Evolutionary conservation across 2,329 filamentous ascomycete genomes (phyloP).

Genomic region (Colletotrichum godetiae): DNA sequence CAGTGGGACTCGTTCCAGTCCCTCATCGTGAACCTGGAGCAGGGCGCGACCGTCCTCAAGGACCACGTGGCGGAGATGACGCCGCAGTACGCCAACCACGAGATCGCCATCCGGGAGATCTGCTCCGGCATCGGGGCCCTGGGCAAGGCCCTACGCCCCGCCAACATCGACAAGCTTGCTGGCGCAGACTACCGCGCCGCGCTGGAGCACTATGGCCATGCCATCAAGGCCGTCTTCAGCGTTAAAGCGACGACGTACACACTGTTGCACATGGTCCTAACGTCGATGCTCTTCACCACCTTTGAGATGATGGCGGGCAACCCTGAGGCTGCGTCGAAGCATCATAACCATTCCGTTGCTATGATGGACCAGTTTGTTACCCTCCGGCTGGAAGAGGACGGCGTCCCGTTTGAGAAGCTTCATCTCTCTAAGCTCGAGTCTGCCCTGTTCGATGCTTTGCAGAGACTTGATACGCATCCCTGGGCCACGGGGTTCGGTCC

Average conservation of each 20-base stretch:
- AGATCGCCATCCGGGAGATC: constrained; percentile 14
- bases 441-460: constrained; percentile 14
- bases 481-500: constrained; percentile 1
- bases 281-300: constrained; percentile 23
- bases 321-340: not conserved
- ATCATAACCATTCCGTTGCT: constrained; percentile 17
- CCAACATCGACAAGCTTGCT: not conserved
- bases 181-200: not conserved
- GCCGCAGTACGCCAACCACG: constrained; percentile 4
- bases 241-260: not conserved
- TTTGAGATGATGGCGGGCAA: constrained; percentile 23
- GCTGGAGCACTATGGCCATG: constrained; percentile 25
- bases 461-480: constrained; percentile 20
- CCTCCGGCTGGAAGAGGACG: not conserved
- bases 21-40: constrained; percentile 10
- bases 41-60: constrained; percentile 13
- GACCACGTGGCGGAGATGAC: not conserved
- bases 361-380: constrained; percentile 28
- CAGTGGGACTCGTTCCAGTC: constrained; percentile 27
- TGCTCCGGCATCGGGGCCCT: constrained; percentile 23
- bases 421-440: constrained; percentile 9
- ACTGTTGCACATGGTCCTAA: constrained; percentile 1
- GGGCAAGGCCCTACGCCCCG: not conserved
- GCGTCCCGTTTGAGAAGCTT: not conserved
- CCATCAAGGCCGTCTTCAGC: constrained; percentile 2